Percentiles rank a stretch among this genome's conserved stretches.
phyloP scores from a whole-genome alignment of 2,329 filamentous ascomycete genomes.

The Colletotrichum lentis region DNA sequence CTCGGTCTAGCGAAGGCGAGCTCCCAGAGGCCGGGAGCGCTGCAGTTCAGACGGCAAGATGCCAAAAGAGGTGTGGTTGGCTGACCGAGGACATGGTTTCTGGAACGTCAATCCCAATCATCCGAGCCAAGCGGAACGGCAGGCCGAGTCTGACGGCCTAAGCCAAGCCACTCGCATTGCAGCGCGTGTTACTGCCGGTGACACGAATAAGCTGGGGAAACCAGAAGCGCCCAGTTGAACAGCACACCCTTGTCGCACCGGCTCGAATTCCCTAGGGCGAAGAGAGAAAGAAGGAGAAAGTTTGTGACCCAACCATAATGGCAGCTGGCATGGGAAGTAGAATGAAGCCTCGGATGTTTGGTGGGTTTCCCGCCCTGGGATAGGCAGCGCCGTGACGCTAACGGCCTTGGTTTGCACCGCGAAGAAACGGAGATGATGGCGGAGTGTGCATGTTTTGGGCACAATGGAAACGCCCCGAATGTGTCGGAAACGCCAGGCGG shows the following conservation, averaged over 20 bases:
- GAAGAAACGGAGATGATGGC: not conserved
- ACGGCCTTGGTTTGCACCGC: conserved; percentile 9
- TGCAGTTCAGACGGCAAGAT: conserved; percentile 13
- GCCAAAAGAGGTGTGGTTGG: conserved; percentile 6
- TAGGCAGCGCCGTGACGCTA: conserved; percentile 22
- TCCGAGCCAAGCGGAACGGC: conserved; percentile 7
- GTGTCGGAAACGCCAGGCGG: conserved; percentile 11
- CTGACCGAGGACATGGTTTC: conserved; percentile 1
- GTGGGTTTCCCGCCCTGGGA: not conserved
- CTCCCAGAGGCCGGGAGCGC: conserved; percentile 6
- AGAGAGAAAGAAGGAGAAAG: conserved; percentile 1
- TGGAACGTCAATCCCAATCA: conserved; percentile 7
- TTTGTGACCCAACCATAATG: conserved; percentile 9
- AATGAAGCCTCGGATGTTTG: conserved; percentile 27
- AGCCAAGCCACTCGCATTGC: conserved; percentile 11
- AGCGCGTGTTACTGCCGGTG: conserved; percentile 16
- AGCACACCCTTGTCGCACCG: conserved; percentile 4
- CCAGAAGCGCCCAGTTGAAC: not conserved
- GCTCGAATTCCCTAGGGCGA: not conserved
- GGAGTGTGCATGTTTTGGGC: conserved; percentile 13
- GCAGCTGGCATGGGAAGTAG: conserved; percentile 24
- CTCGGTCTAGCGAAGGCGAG: conserved; percentile 1
- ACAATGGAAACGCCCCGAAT: conserved; percentile 18
- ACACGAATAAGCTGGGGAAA: conserved; percentile 10
- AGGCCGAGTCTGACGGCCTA: conserved; percentile 23